Base-by-base conservation (phyloP, 495 filamentous ascomycete species). In the Aspergillus carlsbadensis region DNA sequence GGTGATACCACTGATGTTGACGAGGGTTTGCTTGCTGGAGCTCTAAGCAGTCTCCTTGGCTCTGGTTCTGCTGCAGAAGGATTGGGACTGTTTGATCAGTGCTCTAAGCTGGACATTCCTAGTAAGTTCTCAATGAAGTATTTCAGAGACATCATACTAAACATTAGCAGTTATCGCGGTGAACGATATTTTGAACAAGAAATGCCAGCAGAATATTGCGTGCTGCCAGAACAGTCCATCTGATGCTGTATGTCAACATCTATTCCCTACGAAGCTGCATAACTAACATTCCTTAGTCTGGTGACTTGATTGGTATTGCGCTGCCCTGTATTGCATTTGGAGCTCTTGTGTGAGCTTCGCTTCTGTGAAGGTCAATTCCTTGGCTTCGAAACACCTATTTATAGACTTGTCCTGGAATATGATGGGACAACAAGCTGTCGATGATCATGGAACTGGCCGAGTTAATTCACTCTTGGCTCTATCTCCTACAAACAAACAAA, bases 131-230 rank as follows among this genome's bases (percentile, higher is more conserved):
- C 55, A 3, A 2, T 10, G 57, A 52, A 10, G 41, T 11, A 3
- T n/a, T 40, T 13, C 6, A 29, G 6, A 24, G 13, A 35, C 2
- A 24, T 14, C 29, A 4, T 3, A 13, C 1, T 36, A 35, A 10
- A 24, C 56, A 58, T 52, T 68, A 55, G 49, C 59, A 51, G 58
- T 65, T 50, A 54, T 65, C 29, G 66, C 68, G 21, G 57, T 78
- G 18, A 40, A 66, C 41, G 76, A 79, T 46, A 40, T 79, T 21
- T 49, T 78, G 58, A 67, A 77, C 64, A 65, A 62, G 67, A 65
- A 76, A 61, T 79, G 76, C 76, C 75, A 77, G 70, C 73, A 76
- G 70, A 75, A 71, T 64, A 73, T 74, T 61, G 76, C 76, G 57
- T 79, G 76, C 64, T 79, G 76, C 73, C 76, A 79, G 71, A 64